Conservation (phyloP, 495 filamentous ascomycete genomes). For the Pyrenopolyporus hunteri region DNA sequence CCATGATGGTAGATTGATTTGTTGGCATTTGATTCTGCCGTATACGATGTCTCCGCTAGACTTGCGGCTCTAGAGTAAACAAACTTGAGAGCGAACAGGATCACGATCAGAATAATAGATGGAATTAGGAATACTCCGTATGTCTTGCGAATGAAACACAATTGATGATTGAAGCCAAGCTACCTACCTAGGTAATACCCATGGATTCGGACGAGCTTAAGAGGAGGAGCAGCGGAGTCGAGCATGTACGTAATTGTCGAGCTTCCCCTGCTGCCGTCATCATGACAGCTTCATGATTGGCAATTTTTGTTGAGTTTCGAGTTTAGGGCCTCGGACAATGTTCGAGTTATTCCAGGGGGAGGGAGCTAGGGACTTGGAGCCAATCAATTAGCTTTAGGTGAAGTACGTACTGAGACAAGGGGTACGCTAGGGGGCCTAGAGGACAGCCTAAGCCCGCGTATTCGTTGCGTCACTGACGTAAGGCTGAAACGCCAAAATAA, state of each 20-base stretch:
- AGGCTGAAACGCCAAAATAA: constrained; percentile 29
- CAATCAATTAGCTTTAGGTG: neutral
- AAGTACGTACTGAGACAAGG: neutral
- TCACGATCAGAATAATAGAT: neutral
- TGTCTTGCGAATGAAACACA: constrained; percentile 9
- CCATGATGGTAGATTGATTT: constrained; percentile 44
- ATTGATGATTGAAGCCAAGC: constrained; percentile 8
- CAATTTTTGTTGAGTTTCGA: constrained; percentile 29
- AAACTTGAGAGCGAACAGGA: neutral
- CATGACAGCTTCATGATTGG: constrained; percentile 25
- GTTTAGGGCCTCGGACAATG: constrained; percentile 20
- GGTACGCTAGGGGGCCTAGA: neutral
- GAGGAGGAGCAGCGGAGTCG: neutral
- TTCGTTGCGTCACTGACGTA: constrained; percentile 8
- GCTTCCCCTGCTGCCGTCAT: constrained; percentile 16
- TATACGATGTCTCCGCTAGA: neutral
- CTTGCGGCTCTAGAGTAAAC: neutral
- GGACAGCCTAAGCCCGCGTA: neutral
- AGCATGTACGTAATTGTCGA: neutral
- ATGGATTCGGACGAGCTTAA: neutral
- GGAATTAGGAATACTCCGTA: neutral
- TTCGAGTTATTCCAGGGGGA: neutral
- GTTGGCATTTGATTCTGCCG: neutral
- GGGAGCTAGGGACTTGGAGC: neutral
- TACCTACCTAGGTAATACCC: neutral